Evolutionary conservation across 2,329 filamentous ascomycete species (phyloP), one percentile per base, ranked within the genome.

Genomic region (Polytolypa hystricis): DNA sequence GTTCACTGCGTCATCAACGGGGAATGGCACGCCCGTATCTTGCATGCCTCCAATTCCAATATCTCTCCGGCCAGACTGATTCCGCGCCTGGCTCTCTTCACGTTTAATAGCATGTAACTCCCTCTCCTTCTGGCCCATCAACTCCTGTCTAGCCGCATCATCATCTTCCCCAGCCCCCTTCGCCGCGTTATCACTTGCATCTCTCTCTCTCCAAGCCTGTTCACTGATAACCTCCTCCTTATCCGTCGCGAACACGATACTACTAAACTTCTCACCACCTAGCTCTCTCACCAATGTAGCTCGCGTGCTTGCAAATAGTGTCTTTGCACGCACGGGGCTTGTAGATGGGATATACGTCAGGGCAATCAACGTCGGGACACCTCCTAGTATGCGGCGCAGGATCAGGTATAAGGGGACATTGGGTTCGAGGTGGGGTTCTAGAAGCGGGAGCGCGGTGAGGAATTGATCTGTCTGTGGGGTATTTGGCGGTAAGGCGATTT

Each of bases 261-360:
- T 66, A 4, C 61, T 50, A 54, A 80, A 79, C 42, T 75, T 67
- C 56, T 79, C 74, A 32, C 66, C 65, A 29, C 76, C 76, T 16
- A 80, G 60, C 49, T 78, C 74, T 4, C 75, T 61, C 11, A 69
- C 64, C 10, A 80, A 60, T 1, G 74, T 77, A 20, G 75, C 57
- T 3, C 75, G 69, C 25, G 76, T 79, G n/a, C 68, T 70, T 11
- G 76, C 76, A 56, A 79, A 79, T 21, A 80, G 67, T 54, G 73
- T 80, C 58, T 80, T 80, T 42, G 75, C 67, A 23, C 76, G 70
- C 25, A 79, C 76, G 0, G 73, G 72, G 4, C 76, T 74, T 30
- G 73, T 61, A 41, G 74, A 73, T 5, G 76, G 76, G 16, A 80
- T 72, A 49, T 77, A 79, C 25, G 76, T 78, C 19, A 79, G 55